Evolutionary conservation across 1,284 basidiomycete species (phyloP).

Genomic region (Agroathelia rolfsii): DNA sequence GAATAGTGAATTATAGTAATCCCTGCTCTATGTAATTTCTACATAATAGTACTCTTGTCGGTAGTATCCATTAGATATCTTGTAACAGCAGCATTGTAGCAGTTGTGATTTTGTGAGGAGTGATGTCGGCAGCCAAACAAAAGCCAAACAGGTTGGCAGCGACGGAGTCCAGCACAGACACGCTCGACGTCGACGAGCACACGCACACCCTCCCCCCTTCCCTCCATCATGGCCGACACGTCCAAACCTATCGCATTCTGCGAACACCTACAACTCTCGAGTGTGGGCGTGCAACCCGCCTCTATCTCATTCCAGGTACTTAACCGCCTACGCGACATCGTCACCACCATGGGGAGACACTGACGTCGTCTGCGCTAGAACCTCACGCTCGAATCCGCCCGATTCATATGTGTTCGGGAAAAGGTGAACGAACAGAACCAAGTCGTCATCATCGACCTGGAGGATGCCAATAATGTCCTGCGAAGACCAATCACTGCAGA

Average conservation of each 20-base stretch:
- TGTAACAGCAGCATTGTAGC: too few species aligned
- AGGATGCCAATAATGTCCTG: constrained; percentile 92
- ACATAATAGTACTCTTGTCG: too few species aligned
- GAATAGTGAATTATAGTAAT: constrained; percentile 33
- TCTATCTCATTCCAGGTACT: constrained; percentile 95
- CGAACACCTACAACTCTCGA: constrained; percentile 89
- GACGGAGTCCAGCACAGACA: too few species aligned
- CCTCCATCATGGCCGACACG: constrained; percentile 28
- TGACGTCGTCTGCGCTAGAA: too few species aligned
- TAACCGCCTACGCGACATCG: constrained; percentile 20
- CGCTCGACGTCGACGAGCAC: too few species aligned
- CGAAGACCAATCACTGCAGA: constrained; percentile 95
- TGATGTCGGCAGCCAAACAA: too few species aligned
- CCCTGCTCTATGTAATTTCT: too few species aligned
- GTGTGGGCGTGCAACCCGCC: constrained; percentile 90
- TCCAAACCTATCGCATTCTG: constrained; percentile 75
- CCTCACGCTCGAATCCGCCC: constrained; percentile 92
- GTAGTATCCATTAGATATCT: too few species aligned
- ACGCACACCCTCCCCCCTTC: too few species aligned
- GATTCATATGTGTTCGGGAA: constrained; percentile 91
- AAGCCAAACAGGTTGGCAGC: too few species aligned
- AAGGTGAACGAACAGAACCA: constrained; percentile 88
- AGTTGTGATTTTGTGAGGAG: too few species aligned
- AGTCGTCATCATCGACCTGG: constrained; percentile 94
- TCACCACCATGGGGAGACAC: too few species aligned